Evolutionary conservation across 192 early-diverging fungal genomes (phyloP), one percentile per base, ranked within the genome.

Genomic region (Coemansia sp.): DNA sequence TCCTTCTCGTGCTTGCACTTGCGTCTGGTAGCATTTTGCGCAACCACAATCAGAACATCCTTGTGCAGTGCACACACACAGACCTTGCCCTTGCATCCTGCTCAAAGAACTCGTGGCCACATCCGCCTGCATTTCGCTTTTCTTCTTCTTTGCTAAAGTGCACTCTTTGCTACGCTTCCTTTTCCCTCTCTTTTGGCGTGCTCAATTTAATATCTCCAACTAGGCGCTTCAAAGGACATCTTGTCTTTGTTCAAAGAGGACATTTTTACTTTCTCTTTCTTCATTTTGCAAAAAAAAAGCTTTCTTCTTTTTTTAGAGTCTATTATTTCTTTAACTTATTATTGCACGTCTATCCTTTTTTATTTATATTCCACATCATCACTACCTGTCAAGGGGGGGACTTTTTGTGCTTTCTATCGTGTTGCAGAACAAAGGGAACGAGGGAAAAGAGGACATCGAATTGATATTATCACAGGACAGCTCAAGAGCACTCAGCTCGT

Each of bases 71-170:
- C 61, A 63, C 43, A 48, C 41, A 57, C 56, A 61, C 67, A 68
- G 59, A 62, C 58, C 67, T 61, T 60, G 71, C 71, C 71, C 71
- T 74, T 70, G 69, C 61, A 67, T 71, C 63, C 39, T 64, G 61
- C 61, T 54, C 37, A 63, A 23, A 37, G 47, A 56, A 64, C 75
- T 64, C 69, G 75, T 71, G 75, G 69, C 65, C 57, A 18, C 39
- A n/a, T 9, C 57, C 50, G 61, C 69, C 58, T 71, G 75, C 68
- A 76, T 76, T 57, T 40, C 73, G 64, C 68, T 69, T 64, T 70
- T 57, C 49, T 37, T 23, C 38, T 12, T 52, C 60, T 49, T 61
- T 72, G 63, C 52, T 54, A 54, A 54, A 54, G 52, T 61, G 50
- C 56, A 49, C 42, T 67, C 32, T 32, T 32, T 32, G 32, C 32